These are phyloP conservation scores for Cucurbita maxima DNA, from an alignment of 306 rosid species.

Conservation along the genomic window DNA sequence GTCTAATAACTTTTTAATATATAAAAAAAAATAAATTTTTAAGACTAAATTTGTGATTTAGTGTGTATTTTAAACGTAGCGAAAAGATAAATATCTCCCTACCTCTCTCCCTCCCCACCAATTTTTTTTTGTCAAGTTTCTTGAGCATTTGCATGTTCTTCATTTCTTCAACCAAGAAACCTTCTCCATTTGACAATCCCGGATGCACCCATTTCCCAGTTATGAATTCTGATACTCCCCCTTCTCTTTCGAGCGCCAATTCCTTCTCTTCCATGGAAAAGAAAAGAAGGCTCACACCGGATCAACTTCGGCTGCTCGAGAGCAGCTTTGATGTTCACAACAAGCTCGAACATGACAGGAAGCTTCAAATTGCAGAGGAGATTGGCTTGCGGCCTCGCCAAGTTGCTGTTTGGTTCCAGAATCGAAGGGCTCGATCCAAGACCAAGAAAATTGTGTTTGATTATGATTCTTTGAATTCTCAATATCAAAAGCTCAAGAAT, in stretches of 20 bases:
- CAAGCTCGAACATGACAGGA: conserved; percentile 90
- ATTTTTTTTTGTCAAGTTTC: neutral
- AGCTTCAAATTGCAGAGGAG: conserved; percentile 62
- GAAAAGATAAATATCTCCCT: neutral
- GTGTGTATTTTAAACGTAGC: neutral
- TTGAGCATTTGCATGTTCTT: neutral
- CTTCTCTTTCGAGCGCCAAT: conserved; percentile 49
- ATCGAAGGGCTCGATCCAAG: conserved; percentile 68
- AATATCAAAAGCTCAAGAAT: conserved; percentile 39
- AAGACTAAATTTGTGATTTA: too few species aligned
- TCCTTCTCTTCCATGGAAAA: conserved; percentile 40
- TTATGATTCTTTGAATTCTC: conserved; percentile 46
- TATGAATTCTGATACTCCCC: conserved; percentile 23
- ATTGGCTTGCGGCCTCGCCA: conserved; percentile 83
- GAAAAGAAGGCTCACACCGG: conserved; percentile 59
- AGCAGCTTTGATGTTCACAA: conserved; percentile 54
- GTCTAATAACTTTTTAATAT: too few species aligned
- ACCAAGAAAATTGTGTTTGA: conserved; percentile 67
- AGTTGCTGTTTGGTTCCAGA: conserved; percentile 95
- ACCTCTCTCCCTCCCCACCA: neutral
- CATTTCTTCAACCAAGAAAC: neutral
- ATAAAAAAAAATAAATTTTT: too few species aligned
- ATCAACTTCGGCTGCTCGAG: conserved; percentile 72
- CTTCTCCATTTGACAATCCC: neutral
- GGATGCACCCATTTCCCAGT: neutral